A percentile compares a stretch with the other conserved stretches of the same genome.
phyloP scores from a whole-genome alignment of 768 basidiomycete species.

The Phlegmacium glaucopus region DNA sequence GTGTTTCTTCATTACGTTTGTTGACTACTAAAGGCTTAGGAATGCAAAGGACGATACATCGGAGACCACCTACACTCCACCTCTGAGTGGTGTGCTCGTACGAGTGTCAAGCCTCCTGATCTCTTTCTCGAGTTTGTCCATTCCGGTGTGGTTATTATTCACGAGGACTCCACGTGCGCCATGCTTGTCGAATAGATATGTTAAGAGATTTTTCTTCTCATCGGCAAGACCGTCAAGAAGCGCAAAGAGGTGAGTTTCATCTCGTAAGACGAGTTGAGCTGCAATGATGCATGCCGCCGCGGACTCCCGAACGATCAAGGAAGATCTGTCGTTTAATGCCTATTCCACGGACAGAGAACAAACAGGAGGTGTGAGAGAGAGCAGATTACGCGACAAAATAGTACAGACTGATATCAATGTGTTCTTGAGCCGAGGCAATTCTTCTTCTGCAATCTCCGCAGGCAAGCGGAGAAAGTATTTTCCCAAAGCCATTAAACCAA shows the following conservation, averaged over 20 bases:
- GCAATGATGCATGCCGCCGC: slow-evolving; percentile 82
- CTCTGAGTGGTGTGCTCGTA: slow-evolving; percentile 66
- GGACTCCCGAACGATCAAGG: slow-evolving; percentile 79
- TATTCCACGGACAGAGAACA: slow-evolving; percentile 22
- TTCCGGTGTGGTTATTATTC: slow-evolving; percentile 40
- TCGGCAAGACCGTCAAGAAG: slow-evolving; percentile 82
- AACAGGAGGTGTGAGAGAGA: background rate
- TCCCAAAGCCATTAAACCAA: slow-evolving; percentile 79
- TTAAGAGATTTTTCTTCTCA: slow-evolving; percentile 86
- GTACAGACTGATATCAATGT: slow-evolving; percentile 65
- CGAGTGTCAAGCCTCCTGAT: slow-evolving; percentile 77
- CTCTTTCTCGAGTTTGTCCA: slow-evolving; percentile 75
- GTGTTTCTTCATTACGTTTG: no score
- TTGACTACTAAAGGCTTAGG: no score
- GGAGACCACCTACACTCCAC: slow-evolving; percentile 2
- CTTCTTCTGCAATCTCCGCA: slow-evolving; percentile 82
- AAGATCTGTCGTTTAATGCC: slow-evolving; percentile 69
- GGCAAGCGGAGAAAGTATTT: slow-evolving; percentile 82
- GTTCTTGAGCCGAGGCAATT: slow-evolving; percentile 69
- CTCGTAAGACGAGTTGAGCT: slow-evolving; percentile 76
- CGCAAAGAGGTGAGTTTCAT: slow-evolving; percentile 80
- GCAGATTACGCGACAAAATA: background rate
- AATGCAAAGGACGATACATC: no score
- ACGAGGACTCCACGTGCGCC: slow-evolving; percentile 54
- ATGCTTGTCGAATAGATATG: slow-evolving; percentile 88